Evolutionary conservation across 495 filamentous ascomycete genomes (phyloP), one percentile per base, ranked within the genome.

Genomic region (Lindgomyces ingoldianus): DNA sequence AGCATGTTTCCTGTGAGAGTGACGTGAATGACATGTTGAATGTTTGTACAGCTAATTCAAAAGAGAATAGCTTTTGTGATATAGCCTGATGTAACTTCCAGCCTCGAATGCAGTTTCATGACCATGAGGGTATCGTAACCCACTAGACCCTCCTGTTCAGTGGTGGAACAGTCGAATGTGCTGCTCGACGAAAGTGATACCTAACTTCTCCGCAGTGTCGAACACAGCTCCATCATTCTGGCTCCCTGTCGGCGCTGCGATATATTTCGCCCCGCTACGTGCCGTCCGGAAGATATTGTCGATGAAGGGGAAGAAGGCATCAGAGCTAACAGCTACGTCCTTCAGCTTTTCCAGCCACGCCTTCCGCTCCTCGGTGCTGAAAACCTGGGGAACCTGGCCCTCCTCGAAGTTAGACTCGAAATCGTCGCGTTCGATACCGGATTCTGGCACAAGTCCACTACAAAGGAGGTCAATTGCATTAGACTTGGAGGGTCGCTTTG

Each of bases 231-330:
- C 77, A 74, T 98, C 95, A 73, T 96, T 97, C 76, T 96, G 91
- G 76, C 92, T 96, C 57, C 94, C 94, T 44, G 83, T 87, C 18
- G 94, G 94, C 54, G 93, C 93, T 46, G 95, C 92, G 63, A 98
- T 86, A 80, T 96, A 98, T 80, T 96, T 98, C 65, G 84, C 93
- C 22, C 94, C 94, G 21, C 90, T 96, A 64, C 91, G 82, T 54
- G 83, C 85, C 44, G 91, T 91, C 60, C 94, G 85, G 84, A 93
- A 96, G 62, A 98, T 88, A 70, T 98, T 98, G 82, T 98, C 94
- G 68, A 90, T 89, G 81, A 98, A 98, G 57, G 94, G 94, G 86
- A 98, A 97, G 79, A 98, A 98, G 62, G 94, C 94, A 78, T 98
- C 94, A 60, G 89, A 93, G 10, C 90, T 93, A 26, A 96, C 82